These are phyloP conservation scores for Sherardia arvensis DNA, from an alignment of 257 asterid species.

Conservation along the genomic window DNA sequence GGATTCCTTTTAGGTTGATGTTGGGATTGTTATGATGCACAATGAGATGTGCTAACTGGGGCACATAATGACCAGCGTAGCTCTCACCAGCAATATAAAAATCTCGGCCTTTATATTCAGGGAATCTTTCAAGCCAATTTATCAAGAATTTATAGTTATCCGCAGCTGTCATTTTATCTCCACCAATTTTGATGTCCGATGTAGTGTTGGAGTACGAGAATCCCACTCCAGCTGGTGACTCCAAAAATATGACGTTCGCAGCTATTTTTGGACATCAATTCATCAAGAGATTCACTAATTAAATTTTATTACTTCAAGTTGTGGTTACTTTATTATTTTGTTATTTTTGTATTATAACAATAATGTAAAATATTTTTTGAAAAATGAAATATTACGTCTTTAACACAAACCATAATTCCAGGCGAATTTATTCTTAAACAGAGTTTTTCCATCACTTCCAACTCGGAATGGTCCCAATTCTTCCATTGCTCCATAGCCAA, in stretches of 20 bases:
- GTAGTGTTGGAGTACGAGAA: constrained; percentile 76
- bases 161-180: constrained; percentile 43
- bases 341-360: no score
- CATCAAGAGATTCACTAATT: no score
- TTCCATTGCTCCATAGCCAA: constrained; percentile 82
- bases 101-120: constrained; percentile 49
- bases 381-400: no score
- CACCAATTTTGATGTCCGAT: not conserved
- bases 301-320: no score
- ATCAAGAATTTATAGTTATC: constrained; percentile 51
- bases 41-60: constrained; percentile 63
- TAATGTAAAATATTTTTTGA: no score
- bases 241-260: constrained; percentile 69
- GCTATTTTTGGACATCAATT: no score
- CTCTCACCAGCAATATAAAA: constrained; percentile 67
- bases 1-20: constrained; percentile 72
- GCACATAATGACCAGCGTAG: constrained; percentile 75
- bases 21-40: constrained; percentile 35
- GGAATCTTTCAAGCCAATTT: constrained; percentile 70
- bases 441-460: constrained; percentile 79
- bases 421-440: constrained; percentile 51
- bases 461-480: constrained; percentile 89
- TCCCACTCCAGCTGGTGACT: constrained; percentile 87
- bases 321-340: no score
- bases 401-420: constrained; percentile 56